Evolutionary conservation across 345 rosid species (phyloP).

Genomic region (Camelina hispida): DNA sequence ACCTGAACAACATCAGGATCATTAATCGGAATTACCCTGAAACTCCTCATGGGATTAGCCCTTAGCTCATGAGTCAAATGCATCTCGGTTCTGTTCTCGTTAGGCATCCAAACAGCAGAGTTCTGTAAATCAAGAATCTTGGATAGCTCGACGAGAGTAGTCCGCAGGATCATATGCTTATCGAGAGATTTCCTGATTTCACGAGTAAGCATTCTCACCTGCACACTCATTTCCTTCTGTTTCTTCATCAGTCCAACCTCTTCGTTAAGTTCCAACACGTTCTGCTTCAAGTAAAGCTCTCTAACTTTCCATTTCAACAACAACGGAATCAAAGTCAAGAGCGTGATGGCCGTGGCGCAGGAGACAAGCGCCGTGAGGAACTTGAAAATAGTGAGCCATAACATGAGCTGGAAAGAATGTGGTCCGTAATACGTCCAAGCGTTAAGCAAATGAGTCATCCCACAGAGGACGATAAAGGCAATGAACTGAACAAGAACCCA

Average conservation of each 20-base stretch:
- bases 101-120: conserved; percentile 98
- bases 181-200: conserved; percentile 90
- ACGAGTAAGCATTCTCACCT: conserved; percentile 84
- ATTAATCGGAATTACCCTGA: conserved; percentile 49
- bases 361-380: conserved; percentile 88
- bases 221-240: conserved; percentile 84
- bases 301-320: conserved; percentile 88
- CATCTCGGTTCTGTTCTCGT: conserved; percentile 68
- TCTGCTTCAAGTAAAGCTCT: conserved; percentile 89
- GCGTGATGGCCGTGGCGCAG: conserved; percentile 87
- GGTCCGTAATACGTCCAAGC: conserved; percentile 92
- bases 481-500: conserved; percentile 92
- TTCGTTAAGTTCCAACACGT: conserved; percentile 79
- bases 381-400: conserved; percentile 80
- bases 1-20: conserved; percentile 76
- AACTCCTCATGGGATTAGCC: conserved; percentile 48
- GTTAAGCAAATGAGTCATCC: conserved; percentile 85
- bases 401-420: conserved; percentile 80
- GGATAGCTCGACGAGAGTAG: conserved; percentile 88
- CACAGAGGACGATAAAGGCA: conserved; percentile 93
- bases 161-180: conserved; percentile 79
- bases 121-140: conserved; percentile 86
- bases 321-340: conserved; percentile 84
- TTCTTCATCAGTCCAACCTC: conserved; percentile 94
- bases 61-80: conserved; percentile 77